These are phyloP conservation scores for Nannizziopsis arthrosporioides DNA, from an alignment of 2,329 filamentous ascomycete species.

Conservation along the genomic window DNA sequence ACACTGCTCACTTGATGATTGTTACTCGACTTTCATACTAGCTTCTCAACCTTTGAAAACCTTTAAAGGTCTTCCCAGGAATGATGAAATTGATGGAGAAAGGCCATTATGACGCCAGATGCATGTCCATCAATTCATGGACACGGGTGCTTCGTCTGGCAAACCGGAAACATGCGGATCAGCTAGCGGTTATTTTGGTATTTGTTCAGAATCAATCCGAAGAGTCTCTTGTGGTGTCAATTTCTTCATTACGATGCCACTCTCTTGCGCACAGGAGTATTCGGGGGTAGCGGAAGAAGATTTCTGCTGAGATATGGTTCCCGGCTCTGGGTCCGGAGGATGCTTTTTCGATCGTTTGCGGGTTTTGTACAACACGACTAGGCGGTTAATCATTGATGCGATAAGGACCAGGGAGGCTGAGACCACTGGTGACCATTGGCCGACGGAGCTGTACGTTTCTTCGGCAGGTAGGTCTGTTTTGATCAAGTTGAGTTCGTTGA, in stretches of 20 bases:
- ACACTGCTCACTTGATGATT: too few relatives aligned
- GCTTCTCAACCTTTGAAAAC: too few relatives aligned
- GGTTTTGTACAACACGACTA: slow-evolving; percentile 12
- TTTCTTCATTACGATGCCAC: slow-evolving; percentile 6
- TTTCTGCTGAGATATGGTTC: neutral
- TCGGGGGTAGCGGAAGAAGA: neutral
- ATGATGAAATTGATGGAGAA: too few relatives aligned
- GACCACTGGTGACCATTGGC: slow-evolving; percentile 21
- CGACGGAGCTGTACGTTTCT: slow-evolving; percentile 18
- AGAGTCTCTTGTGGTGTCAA: slow-evolving; percentile 10
- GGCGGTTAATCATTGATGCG: slow-evolving; percentile 18
- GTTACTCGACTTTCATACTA: too few relatives aligned
- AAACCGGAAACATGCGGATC: too few relatives aligned
- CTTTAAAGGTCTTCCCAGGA: too few relatives aligned
- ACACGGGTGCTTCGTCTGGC: too few relatives aligned
- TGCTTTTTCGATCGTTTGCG: slow-evolving; percentile 12
- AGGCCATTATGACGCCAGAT: too few relatives aligned
- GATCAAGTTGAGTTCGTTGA: slow-evolving; percentile 20
- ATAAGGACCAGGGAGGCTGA: slow-evolving; percentile 18
- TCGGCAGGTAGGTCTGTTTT: slow-evolving; percentile 17
- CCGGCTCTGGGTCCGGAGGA: neutral
- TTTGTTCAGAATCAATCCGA: slow-evolving; percentile 1
- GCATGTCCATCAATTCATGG: too few relatives aligned
- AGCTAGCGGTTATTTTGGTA: neutral
- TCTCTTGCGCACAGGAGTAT: slow-evolving; percentile 3